Evolutionary conservation across 805 yeast species (phyloP), one percentile per base, ranked within the genome.

Genomic region (Wickerhamomyces kurtzmanii): DNA sequence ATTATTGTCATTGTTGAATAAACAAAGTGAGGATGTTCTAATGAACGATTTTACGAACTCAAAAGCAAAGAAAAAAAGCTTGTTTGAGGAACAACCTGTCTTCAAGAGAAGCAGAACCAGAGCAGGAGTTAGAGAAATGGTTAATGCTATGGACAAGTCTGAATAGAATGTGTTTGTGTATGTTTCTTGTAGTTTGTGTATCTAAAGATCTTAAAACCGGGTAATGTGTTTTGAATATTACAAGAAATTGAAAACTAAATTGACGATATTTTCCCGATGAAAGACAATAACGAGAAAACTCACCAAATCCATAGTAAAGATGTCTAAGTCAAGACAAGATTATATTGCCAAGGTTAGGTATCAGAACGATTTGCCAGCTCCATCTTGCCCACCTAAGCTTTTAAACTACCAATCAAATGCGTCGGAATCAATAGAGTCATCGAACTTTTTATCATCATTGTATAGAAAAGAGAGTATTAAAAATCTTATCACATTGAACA

Each of bases 311-410:
- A n/a, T n/a, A n/a, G n/a, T 14, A 16, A 30, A 5, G 9, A 65
- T 67, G 65, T 57, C 65, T 1, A 57, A 48, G 37, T 71, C 75
- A 49, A n/a, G n/a, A n/a, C 87, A 79, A 48, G 87, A 80, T 31
- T 81, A 76, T 45, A 74, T 81, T 31, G 93, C 94, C 25, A 78
- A 80, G 41, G 71, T 81, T 30, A 70, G 94, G 46, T 89, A 86
- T 53, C 72, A 72, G 33, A 91, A 91, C 51, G 81, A 74, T 44
- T 63, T 91, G 15, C 98, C 98, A 5, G 87, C 96, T 3, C 97
- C 97, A 8, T 80, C 89, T 15, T 66, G 91, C 36, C 85, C 94
- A 25, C 96, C 98, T 17, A 84, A 81, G 50, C 66, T 87, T 31
- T 53, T 91, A 29, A 69, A 75, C 27, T 70, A 75, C 39, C 50